Evolutionary conservation across 768 basidiomycete species (phyloP), one percentile per base, ranked within the genome.

Genomic region (Tulasnella sp.): DNA sequence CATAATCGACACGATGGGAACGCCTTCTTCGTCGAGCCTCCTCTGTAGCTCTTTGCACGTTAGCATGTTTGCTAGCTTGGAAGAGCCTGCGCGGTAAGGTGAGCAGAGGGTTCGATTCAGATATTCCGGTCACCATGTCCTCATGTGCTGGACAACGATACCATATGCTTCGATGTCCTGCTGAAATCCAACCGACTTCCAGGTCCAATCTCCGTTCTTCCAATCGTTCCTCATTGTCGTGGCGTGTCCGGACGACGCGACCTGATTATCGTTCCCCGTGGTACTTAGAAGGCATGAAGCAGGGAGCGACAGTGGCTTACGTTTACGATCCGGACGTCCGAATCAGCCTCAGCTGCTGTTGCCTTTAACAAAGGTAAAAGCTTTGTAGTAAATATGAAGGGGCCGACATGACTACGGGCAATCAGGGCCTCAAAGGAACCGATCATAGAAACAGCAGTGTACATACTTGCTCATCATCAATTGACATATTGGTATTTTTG

Each of bases 321-420:
- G 77, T 89, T 88, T 12, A 92, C 86, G 18, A 93, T 86, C 24
- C 92, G 89, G 58, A 91, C 91, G 79, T 92, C 92, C 0, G 89
- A 86, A 38, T 84, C 84, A 0, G 87, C 84, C 71, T 87, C 83
- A 24, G 85, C 81, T 0, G 90, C 88, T 1, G 92, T 92, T 76
- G 85, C 83, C 58, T 84, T 85, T 68, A 92, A 82, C 3, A 91
- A 82, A 1, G 91, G 89, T 48, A 91, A 85, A 10, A 92, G 86
- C 7, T 87, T 86, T 27, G 86, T 84, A 12, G 90, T 91, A 80
- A 92, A 88, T 24, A 89, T 87, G 77, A 90, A 83, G 84, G 90
- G 91, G 85, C 90, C 76, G 84, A 92, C 80, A 85, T 89, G 85
- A 84, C 89, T 84, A 84, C 81, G 34, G 86, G 38, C 71, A 40